Percentiles rank a stretch among this genome's conserved stretches.
phyloP scores from a whole-genome alignment of 768 basidiomycete species.

The Fomitopsis serialis region DNA sequence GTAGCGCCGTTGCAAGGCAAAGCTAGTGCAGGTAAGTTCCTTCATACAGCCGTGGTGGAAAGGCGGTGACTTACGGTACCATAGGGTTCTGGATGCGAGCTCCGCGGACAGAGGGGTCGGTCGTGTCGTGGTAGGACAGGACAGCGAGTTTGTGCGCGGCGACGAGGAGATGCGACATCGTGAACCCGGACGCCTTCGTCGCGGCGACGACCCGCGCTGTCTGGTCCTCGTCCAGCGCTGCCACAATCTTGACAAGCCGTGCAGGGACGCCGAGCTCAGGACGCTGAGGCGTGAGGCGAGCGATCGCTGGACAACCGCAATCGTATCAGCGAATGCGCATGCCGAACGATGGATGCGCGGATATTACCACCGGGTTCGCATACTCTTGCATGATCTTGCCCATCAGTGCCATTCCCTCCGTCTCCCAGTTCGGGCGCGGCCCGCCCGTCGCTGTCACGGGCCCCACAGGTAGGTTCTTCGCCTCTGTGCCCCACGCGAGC shows the following conservation, averaged over 20 bases:
- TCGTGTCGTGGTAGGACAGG: not conserved
- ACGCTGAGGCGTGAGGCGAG: not conserved
- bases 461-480: not conserved
- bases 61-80: not conserved
- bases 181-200: not conserved
- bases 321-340: not conserved
- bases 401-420: not conserved
- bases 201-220: not conserved
- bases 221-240: not conserved
- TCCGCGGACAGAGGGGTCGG: not conserved
- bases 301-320: not conserved
- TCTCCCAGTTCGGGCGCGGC: not conserved
- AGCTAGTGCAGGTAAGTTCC: too few relatives aligned
- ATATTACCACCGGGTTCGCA: not conserved
- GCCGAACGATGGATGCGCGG: not conserved
- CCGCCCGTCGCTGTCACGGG: not conserved
- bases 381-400: not conserved
- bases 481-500: not conserved
- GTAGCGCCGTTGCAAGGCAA: not conserved
- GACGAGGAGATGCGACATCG: not conserved
- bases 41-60: not conserved
- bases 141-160: not conserved
- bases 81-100: not conserved
- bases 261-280: not conserved
- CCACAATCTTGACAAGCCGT: not conserved